Base-by-base conservation (phyloP, 2,329 filamentous ascomycete species). In the Penicillium sp. region DNA sequence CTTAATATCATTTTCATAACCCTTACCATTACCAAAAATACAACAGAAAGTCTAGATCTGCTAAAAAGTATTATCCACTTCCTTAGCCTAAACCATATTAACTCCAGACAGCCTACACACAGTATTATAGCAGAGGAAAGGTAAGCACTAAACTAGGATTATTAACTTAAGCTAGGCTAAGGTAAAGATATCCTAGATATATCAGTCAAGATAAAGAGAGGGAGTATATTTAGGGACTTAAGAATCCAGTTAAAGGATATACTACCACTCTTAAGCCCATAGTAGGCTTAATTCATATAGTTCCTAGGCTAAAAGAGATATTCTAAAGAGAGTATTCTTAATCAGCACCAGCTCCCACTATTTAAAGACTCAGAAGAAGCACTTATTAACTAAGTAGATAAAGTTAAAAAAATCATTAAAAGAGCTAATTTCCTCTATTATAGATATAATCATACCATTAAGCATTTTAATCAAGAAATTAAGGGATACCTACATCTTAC, bases 41-140 rank as follows among this genome's bases (percentile, higher is more conserved):
- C 73, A 74, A 59, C 79, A 83, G 60, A 83, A 84, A 1, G 75
- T 80, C 79, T 79, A 83, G 19, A 84, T 76, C 2, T 80, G 75
- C 78, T 79, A 83, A 32, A 83, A 72, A 0, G 80, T 79, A 57
- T 81, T 73, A 41, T 82, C 76, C 17, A 83, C 70, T 41, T 78
- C 73, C 27, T 68, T 65, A 1, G 74, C 70, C 7, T 71, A 68
- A 2, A 60, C 51, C 7, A 69, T 64, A 29, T 72, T 68, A 14
- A 68, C 58, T 3, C 73, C 75, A 1, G 72, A 65, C 3, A 83
- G 67, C 2, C 77, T 78, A 15, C 65, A 62, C 4, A 76, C 68
- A 0, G 79, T 81, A 39, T 79, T 76, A 1, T 69, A 70, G 7
- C 79, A 76, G 18, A 81, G 65, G 45, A 78, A 78, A 0, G 73